Percentiles rank a stretch among this genome's conserved stretches.
Evolutionary conservation across 495 filamentous ascomycete genomes (phyloP).

Genomic region (Penicillium cataractarum): DNA sequence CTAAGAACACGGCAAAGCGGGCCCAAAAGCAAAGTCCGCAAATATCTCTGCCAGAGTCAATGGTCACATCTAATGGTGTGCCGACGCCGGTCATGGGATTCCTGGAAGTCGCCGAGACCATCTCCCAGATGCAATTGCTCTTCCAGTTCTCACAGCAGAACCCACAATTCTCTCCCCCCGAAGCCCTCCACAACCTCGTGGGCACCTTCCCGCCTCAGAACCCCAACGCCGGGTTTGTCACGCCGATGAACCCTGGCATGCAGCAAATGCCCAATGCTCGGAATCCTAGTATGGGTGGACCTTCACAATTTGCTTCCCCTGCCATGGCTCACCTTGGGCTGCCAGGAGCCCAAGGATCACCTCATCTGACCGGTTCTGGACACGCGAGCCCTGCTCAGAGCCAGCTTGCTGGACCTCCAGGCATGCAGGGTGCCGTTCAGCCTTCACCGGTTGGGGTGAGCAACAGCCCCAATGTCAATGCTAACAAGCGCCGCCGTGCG

Average conservation of each 20-base stretch:
- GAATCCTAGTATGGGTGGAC: constrained; percentile 39
- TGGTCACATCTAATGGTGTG: constrained; percentile 65
- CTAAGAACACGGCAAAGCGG: constrained; percentile 60
- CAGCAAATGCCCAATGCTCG: constrained; percentile 43
- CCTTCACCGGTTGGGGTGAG: constrained; percentile 78
- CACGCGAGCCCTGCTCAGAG: constrained; percentile 52
- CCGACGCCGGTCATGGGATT: constrained; percentile 62
- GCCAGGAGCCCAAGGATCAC: constrained; percentile 47
- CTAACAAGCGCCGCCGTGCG: constrained; percentile 74
- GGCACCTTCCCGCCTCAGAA: constrained; percentile 39
- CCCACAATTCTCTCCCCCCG: constrained; percentile 59
- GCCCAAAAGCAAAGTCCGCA: constrained; percentile 58
- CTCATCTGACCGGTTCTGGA: constrained; percentile 49
- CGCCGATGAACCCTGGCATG: constrained; percentile 43
- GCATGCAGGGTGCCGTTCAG: constrained; percentile 73
- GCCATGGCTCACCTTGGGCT: constrained; percentile 53
- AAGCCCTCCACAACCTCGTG: constrained; percentile 65
- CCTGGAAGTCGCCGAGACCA: constrained; percentile 74
- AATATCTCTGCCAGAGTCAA: constrained; percentile 63
- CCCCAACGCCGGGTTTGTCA: constrained; percentile 36
- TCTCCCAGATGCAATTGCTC: constrained; percentile 72
- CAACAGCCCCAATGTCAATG: constrained; percentile 75
- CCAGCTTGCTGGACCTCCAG: constrained; percentile 46
- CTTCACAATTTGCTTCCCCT: constrained; percentile 56
- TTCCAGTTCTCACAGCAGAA: constrained; percentile 64